Evolutionary conservation across 192 early-diverging fungal species (phyloP).

Genomic region (Dispira simplex): DNA sequence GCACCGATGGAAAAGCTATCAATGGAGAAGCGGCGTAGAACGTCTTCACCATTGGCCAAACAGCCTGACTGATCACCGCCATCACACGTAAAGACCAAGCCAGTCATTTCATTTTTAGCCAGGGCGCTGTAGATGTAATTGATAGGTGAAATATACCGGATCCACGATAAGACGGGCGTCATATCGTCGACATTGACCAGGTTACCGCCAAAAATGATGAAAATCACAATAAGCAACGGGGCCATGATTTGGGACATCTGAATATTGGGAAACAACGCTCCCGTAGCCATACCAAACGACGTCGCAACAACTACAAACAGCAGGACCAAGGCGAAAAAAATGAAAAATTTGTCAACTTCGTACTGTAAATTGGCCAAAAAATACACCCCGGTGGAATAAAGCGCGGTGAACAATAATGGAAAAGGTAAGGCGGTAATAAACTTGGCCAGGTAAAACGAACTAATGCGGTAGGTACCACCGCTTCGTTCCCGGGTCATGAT

Average conservation of each 20-base stretch:
- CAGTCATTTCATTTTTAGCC: not conserved
- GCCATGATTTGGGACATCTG: slow-evolving; percentile 25
- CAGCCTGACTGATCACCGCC: not conserved
- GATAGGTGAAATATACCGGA: not conserved
- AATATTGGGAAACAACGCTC: slow-evolving; percentile 23
- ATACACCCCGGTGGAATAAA: slow-evolving; percentile 28
- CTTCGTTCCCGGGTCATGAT: slow-evolving; percentile 50
- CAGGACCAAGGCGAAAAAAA: slow-evolving; percentile 28
- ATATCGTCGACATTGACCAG: slow-evolving; percentile 27
- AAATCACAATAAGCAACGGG: slow-evolving; percentile 22
- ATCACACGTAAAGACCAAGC: not conserved
- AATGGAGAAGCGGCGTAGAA: not conserved
- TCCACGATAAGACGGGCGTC: slow-evolving; percentile 24
- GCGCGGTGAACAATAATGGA: slow-evolving; percentile 30
- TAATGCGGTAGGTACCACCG: slow-evolving; percentile 41
- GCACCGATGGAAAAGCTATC: not conserved
- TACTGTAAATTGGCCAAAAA: slow-evolving; percentile 42
- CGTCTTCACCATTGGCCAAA: not conserved
- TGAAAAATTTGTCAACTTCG: slow-evolving; percentile 32
- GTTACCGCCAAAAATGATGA: slow-evolving; percentile 30
- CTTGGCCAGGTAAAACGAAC: slow-evolving; percentile 45
- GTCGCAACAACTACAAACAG: slow-evolving; percentile 30
- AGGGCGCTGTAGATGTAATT: not conserved
- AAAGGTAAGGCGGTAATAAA: slow-evolving; percentile 32
- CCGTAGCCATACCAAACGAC: slow-evolving; percentile 23